These are phyloP conservation scores for Logfia minima DNA, from an alignment of 129 eudicot genomes.

Conservation along the genomic window DNA sequence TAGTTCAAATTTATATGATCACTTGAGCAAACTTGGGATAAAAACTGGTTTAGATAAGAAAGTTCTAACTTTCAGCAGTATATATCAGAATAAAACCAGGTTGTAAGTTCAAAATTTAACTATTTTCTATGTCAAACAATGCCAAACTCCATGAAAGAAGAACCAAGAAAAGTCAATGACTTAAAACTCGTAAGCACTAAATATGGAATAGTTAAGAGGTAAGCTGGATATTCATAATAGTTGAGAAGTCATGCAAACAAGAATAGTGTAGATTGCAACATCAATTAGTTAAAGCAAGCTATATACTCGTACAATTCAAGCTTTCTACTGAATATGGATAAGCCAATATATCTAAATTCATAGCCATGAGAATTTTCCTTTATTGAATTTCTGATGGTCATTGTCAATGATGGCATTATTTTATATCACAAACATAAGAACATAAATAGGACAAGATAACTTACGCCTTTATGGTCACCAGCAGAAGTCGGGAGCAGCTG, in stretches of 20 bases:
- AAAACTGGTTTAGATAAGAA: neutral
- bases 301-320: neutral
- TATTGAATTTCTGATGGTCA: neutral
- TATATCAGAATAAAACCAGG: neutral
- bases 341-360: neutral
- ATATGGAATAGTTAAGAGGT: neutral
- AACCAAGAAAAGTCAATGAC: neutral
- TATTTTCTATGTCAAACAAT: neutral
- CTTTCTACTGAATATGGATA: neutral
- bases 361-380: neutral
- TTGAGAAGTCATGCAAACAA: neutral
- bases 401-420: neutral
- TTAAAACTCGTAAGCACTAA: neutral
- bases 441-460: constrained; percentile 24
- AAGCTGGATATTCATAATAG: neutral
- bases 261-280: neutral
- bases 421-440: constrained; percentile 3
- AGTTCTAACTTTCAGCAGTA: neutral
- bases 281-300: neutral
- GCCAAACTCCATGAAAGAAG: neutral
- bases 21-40: neutral
- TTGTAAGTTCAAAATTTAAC: neutral
- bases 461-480: constrained; percentile 91
- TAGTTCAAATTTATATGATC: neutral
- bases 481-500: constrained; percentile 76